These are phyloP conservation scores for Colletotrichum sp. DNA, from an alignment of 2,329 filamentous ascomycete species.

Conservation along the genomic window DNA sequence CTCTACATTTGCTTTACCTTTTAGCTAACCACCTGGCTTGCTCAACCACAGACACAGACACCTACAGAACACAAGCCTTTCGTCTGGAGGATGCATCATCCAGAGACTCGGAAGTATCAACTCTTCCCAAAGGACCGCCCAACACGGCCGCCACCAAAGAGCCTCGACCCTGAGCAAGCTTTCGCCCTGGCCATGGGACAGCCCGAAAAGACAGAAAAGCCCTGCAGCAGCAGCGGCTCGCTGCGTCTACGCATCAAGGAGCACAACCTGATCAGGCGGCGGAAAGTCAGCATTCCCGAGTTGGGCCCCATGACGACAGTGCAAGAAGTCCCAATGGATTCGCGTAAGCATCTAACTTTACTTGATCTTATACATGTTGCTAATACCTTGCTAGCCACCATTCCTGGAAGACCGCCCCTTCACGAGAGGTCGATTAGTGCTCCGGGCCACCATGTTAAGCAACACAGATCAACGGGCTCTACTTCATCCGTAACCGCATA, in stretches of 20 bases:
- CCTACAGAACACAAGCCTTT: conserved; percentile 52
- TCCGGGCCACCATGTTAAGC: conserved; percentile 56
- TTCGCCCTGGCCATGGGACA: conserved; percentile 47
- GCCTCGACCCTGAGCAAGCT: conserved; percentile 55
- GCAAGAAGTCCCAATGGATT: conserved; percentile 71
- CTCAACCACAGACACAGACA: conserved; percentile 20
- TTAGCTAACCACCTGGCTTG: conserved; percentile 14
- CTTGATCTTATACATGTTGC: not conserved
- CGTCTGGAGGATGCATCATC: conserved; percentile 64
- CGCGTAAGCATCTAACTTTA: conserved; percentile 56
- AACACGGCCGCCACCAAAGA: conserved; percentile 46
- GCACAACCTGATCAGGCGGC: conserved; percentile 59
- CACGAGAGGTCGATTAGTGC: conserved; percentile 70
- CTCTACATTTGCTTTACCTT: conserved; percentile 20
- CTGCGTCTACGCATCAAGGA: conserved; percentile 62
- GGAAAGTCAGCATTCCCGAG: conserved; percentile 69
- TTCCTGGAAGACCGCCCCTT: conserved; percentile 67
- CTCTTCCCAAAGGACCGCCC: conserved; percentile 62
- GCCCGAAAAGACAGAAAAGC: conserved; percentile 45
- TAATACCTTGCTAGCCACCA: conserved; percentile 57
- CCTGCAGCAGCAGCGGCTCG: conserved; percentile 38
- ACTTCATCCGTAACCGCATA: conserved; percentile 33
- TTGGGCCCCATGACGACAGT: conserved; percentile 72
- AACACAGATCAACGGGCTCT: conserved; percentile 45
- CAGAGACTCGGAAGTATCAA: conserved; percentile 63